Base-by-base conservation (phyloP, 1,139 yeast genomes). In the Pichia sp. region DNA sequence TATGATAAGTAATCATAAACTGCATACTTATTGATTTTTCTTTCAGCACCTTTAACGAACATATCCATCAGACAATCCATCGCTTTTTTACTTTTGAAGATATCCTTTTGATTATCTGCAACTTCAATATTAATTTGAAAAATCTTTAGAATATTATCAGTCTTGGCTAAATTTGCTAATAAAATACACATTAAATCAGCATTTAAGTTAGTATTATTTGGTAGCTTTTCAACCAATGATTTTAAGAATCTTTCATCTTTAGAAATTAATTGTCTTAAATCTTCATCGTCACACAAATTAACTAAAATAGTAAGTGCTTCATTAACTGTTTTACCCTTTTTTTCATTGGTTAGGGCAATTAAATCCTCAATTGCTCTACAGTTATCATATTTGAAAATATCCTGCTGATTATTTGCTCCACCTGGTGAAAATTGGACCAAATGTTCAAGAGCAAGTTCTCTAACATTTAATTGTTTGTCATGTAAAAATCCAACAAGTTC, bases 1-100 rank as follows among this genome's bases (percentile, higher is more conserved):
- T 83, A 89, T 0, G 96, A 77, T 55, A 92, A 72, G 62, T 87
- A 90, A 65, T 90, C 96, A 59, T 68, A 92, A 56, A 79, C 77
- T 5, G 95, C 95, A 58, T 71, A 75, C 58, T 74, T 75, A 67
- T 87, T 89, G 50, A 87, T 71, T 16, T 79, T 68, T 62, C 89
- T 73, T 56, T 85, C 90, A 44, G 76, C 72, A 7, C 96, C 96
- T 62, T 85, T 85, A 42, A 89, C 96, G 65, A 89, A 90, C 62
- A 94, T 82, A 67, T 88, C 96, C 82, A 89, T 78, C 41, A 90
- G 71, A 65, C 94, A 85, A 62, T 87, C 95, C 68, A 88, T 74
- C n/a, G 80, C 80, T 38, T 70, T 72, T 12, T 61, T 61, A 49
- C 90, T 81, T 56, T 73, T 73, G 68, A 82, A 84, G 4, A 74